Conservation (phyloP, 352 stramenopile genomes). For the Phytopythium helicoides region DNA sequence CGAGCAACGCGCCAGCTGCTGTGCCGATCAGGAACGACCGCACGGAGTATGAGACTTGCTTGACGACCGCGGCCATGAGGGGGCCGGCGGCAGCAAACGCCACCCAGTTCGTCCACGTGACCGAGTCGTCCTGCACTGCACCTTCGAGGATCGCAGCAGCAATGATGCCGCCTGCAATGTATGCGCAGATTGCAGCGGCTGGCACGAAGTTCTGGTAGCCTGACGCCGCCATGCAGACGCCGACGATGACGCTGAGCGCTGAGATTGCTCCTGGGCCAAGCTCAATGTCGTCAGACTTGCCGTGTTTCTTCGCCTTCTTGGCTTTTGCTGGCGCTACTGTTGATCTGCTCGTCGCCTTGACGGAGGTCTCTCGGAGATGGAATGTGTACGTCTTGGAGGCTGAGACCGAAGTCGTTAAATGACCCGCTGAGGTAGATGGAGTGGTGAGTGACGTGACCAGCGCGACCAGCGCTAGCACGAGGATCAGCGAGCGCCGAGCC, state of each 20-base stretch:
- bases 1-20: conserved; percentile 44
- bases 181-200: conserved; percentile 65
- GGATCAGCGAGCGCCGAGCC: not conserved
- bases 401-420: not conserved
- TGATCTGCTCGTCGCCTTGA: conserved; percentile 2
- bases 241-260: conserved; percentile 39
- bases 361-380: not conserved
- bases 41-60: conserved; percentile 35
- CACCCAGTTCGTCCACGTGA: too few relatives aligned
- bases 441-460: too few relatives aligned
- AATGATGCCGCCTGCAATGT: conserved; percentile 35
- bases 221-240: conserved; percentile 38
- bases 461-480: not conserved
- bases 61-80: conserved; percentile 47
- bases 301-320: conserved; percentile 22
- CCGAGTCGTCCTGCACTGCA: too few relatives aligned
- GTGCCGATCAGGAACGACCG: conserved; percentile 42
- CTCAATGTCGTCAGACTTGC: conserved; percentile 35
- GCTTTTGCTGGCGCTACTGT: conserved; percentile 1
- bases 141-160: too few relatives aligned
- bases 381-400: not conserved
- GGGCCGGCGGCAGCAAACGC: conserved; percentile 20
- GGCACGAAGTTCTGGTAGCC: conserved; percentile 60
- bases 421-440: too few relatives aligned
- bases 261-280: conserved; percentile 47